Conservation (phyloP, 441 rosid species). For the Brassica hybrid region DNA sequence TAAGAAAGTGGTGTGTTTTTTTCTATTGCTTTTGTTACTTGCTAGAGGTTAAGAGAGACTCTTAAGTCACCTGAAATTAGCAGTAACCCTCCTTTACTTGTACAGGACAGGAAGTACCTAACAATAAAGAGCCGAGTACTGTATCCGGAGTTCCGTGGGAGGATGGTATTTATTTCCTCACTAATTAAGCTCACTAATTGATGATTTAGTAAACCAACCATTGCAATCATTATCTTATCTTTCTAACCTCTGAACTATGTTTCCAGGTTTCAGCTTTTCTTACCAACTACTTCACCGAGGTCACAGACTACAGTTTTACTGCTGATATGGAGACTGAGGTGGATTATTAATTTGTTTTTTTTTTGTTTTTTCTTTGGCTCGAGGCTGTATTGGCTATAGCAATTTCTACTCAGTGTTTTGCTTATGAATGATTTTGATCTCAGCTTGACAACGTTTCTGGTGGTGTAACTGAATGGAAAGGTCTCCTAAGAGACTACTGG, state of each 20-base stretch:
- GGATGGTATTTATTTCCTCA: conserved; percentile 76
- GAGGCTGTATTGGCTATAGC: conserved; percentile 18
- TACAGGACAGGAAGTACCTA: conserved; percentile 90
- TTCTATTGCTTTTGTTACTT: conserved; percentile 10
- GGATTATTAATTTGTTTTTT: conserved; percentile 28
- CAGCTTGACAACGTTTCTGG: conserved; percentile 99
- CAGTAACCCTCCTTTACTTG: conserved; percentile 16
- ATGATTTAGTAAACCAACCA: conserved; percentile 22
- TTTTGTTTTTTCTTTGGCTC: neutral
- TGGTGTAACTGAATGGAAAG: conserved; percentile 98
- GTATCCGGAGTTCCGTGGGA: conserved; percentile 97
- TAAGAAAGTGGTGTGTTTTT: conserved; percentile 11
- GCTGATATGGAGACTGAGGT: conserved; percentile 99
- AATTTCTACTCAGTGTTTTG: conserved; percentile 16
- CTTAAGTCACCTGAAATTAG: conserved; percentile 6
- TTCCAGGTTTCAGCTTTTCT: conserved; percentile 96
- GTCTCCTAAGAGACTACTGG: conserved; percentile 95
- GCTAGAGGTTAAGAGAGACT: conserved; percentile 11
- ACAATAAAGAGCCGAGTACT: conserved; percentile 71
- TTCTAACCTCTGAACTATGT: conserved; percentile 32
- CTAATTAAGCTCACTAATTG: conserved; percentile 20
- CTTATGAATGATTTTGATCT: conserved; percentile 34
- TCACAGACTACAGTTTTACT: conserved; percentile 95
- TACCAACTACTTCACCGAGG: conserved; percentile 86
- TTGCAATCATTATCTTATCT: neutral